Percentiles rank a stretch among this genome's conserved stretches.
phyloP scores from a whole-genome alignment of 495 filamentous ascomycete species.

The Talaromyces nanjingensis region DNA sequence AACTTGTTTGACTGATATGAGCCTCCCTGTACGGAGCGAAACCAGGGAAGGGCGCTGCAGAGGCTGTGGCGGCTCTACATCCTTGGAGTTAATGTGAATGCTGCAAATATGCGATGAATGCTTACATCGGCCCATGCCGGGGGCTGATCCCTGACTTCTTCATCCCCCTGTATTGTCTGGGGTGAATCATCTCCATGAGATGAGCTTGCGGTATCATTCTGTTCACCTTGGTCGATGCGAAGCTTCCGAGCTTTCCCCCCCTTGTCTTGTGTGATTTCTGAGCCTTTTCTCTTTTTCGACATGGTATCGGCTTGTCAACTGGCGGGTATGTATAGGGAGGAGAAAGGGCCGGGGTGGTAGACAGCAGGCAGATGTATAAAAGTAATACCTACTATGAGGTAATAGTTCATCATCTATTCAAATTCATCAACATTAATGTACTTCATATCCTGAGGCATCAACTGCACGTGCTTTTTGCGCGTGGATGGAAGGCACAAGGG shows the following conservation, averaged over 20 bases:
- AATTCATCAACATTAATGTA: too few relatives aligned
- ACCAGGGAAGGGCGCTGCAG: constrained; percentile 64
- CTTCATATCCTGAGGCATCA: too few relatives aligned
- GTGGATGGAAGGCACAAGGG: neutral
- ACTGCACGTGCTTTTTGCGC: too few relatives aligned
- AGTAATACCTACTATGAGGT: too few relatives aligned
- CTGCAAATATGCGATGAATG: neutral
- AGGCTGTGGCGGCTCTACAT: constrained; percentile 48
- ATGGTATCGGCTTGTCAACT: neutral
- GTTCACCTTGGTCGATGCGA: neutral
- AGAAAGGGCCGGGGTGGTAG: neutral
- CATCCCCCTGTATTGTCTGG: neutral
- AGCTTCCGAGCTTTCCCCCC: neutral
- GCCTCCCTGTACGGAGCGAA: constrained; percentile 53
- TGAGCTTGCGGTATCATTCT: neutral
- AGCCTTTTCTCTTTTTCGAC: neutral
- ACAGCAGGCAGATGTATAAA: too few relatives aligned
- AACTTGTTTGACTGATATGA: constrained; percentile 41
- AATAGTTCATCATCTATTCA: too few relatives aligned
- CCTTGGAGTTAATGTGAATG: constrained; percentile 8
- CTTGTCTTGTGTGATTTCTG: neutral
- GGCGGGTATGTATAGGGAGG: too few relatives aligned
- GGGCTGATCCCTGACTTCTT: constrained; percentile 33
- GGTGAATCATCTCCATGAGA: too few relatives aligned
- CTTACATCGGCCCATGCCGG: constrained; percentile 51